Conservation (phyloP, 2,329 filamentous ascomycete genomes). For the Phyllosticta capitalensis region DNA sequence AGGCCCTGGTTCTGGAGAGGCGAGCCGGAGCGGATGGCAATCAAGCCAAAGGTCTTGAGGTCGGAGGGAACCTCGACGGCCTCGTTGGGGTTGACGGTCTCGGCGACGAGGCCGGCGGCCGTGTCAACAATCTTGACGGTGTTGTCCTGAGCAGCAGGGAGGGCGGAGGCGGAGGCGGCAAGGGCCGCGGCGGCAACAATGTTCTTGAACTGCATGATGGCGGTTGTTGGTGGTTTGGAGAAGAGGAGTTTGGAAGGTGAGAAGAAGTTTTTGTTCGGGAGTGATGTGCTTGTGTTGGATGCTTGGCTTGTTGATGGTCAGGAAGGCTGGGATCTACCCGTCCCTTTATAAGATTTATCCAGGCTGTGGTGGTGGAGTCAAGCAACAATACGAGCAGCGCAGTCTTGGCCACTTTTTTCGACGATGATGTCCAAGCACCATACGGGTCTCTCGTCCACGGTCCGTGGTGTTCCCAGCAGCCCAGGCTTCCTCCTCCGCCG, state of each 20-base stretch:
- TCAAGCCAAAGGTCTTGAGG: neutral
- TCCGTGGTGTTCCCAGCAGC: too few relatives aligned
- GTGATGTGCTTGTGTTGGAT: neutral
- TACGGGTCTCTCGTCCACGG: neutral
- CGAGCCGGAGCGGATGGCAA: neutral
- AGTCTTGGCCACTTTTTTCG: neutral
- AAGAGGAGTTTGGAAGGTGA: neutral
- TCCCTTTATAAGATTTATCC: neutral
- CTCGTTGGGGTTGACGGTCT: neutral
- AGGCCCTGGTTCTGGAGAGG: neutral
- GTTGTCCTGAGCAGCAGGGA: neutral
- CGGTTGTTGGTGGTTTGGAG: neutral
- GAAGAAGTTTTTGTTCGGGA: neutral
- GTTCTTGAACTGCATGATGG: conserved; percentile 1
- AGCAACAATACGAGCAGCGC: neutral
- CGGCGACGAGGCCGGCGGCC: neutral
- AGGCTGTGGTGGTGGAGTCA: neutral
- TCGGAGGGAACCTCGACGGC: neutral
- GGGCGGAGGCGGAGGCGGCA: neutral
- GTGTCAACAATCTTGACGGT: neutral
- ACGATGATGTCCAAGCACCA: neutral
- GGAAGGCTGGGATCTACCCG: neutral
- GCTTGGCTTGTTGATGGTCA: neutral
- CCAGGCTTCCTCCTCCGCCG: too few relatives aligned
- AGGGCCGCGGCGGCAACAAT: neutral